Conservation (phyloP, 805 yeast genomes). For the Nakazawaea ambrosiae region DNA sequence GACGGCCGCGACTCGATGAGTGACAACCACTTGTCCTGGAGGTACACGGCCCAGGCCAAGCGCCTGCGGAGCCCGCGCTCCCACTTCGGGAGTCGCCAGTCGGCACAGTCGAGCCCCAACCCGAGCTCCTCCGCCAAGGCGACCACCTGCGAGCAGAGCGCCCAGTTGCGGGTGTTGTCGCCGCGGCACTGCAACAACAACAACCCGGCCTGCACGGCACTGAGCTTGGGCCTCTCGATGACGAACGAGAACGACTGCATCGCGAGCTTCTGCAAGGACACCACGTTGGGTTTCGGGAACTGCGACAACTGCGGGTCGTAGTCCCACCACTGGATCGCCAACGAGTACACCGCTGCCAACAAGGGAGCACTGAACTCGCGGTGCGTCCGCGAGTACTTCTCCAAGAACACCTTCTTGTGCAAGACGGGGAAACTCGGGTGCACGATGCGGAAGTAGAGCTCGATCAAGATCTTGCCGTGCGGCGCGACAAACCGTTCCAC, state of each 20-base stretch:
- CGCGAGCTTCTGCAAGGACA: constrained; percentile 63
- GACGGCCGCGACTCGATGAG: constrained; percentile 80
- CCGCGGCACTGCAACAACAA: constrained; percentile 62
- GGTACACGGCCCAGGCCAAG: constrained; percentile 92
- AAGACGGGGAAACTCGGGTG: constrained; percentile 91
- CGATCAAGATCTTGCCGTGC: constrained; percentile 75
- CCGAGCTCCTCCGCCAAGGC: constrained; percentile 89
- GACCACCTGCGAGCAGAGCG: constrained; percentile 77
- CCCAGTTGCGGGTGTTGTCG: constrained; percentile 66
- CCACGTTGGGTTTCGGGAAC: constrained; percentile 72
- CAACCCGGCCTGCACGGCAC: constrained; percentile 88
- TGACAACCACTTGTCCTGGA: constrained; percentile 89
- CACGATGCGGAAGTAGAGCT: constrained; percentile 73
- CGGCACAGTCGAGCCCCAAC: constrained; percentile 80
- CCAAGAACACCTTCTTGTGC: constrained; percentile 86
- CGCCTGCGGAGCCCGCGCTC: constrained; percentile 84
- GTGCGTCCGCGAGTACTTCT: constrained; percentile 85
- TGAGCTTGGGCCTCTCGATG: constrained; percentile 78
- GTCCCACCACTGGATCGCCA: constrained; percentile 95
- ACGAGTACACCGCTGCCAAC: constrained; percentile 81
- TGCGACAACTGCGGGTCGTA: constrained; percentile 71
- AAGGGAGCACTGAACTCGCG: constrained; percentile 89
- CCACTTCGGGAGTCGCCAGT: constrained; percentile 94
- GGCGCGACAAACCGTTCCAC: constrained; percentile 88
- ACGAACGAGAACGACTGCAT: constrained; percentile 60